phyloP scores from a whole-genome alignment of 2,329 filamentous ascomycete genomes.

The Magnaporthiopsis incrustans region DNA sequence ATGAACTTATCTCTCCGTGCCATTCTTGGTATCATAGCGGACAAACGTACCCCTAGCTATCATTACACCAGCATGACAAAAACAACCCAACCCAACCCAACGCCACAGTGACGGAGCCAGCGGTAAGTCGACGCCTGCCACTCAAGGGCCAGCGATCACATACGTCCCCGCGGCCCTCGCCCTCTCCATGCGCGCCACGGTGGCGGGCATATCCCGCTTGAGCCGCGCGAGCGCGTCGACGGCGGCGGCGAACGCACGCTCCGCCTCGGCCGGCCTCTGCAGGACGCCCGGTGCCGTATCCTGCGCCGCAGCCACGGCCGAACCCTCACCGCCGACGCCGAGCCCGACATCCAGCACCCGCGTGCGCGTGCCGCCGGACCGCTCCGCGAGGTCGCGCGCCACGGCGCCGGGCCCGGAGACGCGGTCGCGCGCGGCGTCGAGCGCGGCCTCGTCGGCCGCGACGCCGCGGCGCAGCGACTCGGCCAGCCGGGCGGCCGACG shows the following conservation, averaged over 20 bases:
- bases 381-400: slow-evolving; percentile 13
- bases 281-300: slow-evolving; percentile 22
- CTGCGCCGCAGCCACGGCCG: slow-evolving; percentile 16
- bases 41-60: neutral
- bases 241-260: slow-evolving; percentile 36
- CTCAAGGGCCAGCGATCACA: slow-evolving; percentile 35
- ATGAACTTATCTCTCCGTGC: neutral
- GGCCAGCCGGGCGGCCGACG: slow-evolving; percentile 34
- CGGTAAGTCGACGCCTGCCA: too few relatives aligned
- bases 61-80: neutral
- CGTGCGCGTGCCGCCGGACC: slow-evolving; percentile 7
- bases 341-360: slow-evolving; percentile 11
- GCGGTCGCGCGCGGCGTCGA: slow-evolving; percentile 23
- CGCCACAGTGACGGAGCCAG: too few relatives aligned
- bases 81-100: neutral
- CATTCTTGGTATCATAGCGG: neutral
- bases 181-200: slow-evolving; percentile 57
- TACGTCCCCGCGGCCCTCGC: slow-evolving; percentile 53
- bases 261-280: slow-evolving; percentile 39
- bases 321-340: slow-evolving; percentile 12
- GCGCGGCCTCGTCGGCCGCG: slow-evolving; percentile 37
- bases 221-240: slow-evolving; percentile 43
- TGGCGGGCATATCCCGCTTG: slow-evolving; percentile 53
- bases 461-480: slow-evolving; percentile 31
- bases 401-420: slow-evolving; percentile 3